Percentiles rank a stretch among this genome's conserved stretches.
Conservation (phyloP, 2,329 filamentous ascomycete genomes). For the Cladosporium velox region DNA sequence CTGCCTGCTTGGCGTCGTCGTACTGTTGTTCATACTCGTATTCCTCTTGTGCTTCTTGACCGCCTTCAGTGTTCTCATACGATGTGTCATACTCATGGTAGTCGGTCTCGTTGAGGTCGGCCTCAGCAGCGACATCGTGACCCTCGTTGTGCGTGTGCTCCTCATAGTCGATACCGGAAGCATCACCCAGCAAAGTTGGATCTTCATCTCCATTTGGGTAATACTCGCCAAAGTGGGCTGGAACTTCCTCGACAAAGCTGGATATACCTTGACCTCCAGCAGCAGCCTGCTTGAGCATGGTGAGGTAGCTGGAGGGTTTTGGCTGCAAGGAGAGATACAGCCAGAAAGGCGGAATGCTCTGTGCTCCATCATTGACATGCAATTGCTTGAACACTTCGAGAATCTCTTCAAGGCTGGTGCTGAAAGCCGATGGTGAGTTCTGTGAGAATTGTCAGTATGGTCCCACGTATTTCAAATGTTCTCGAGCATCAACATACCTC, state of each 20-base stretch:
- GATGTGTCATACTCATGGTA: slow-evolving; percentile 18
- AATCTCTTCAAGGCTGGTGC: slow-evolving; percentile 58
- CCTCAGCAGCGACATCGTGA: slow-evolving; percentile 15
- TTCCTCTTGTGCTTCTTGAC: slow-evolving; percentile 38
- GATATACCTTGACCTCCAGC: slow-evolving; percentile 60
- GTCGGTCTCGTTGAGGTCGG: slow-evolving; percentile 21
- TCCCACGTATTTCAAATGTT: slow-evolving; percentile 1
- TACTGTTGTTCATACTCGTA: slow-evolving; percentile 24
- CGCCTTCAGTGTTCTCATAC: slow-evolving; percentile 17
- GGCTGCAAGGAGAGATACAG: slow-evolving; percentile 57
- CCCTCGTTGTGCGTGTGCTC: slow-evolving; percentile 17
- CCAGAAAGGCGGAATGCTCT: slow-evolving; percentile 56
- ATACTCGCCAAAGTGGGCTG: slow-evolving; percentile 20
- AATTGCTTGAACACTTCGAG: slow-evolving; percentile 61
- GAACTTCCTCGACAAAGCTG: slow-evolving; percentile 35
- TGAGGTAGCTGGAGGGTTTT: slow-evolving; percentile 56
- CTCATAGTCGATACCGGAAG: slow-evolving; percentile 5
- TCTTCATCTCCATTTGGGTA: slow-evolving; percentile 23
- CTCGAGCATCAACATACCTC: slow-evolving; percentile 51
- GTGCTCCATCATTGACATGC: slow-evolving; percentile 59
- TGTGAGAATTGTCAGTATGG: slow-evolving; percentile 34
- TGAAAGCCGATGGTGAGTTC: slow-evolving; percentile 52
- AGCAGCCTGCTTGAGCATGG: slow-evolving; percentile 54
- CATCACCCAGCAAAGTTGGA: slow-evolving; percentile 3
- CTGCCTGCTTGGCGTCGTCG: slow-evolving; percentile 21